phyloP scores from a whole-genome alignment of 208 protist species.

The Leishmania mexicana region DNA sequence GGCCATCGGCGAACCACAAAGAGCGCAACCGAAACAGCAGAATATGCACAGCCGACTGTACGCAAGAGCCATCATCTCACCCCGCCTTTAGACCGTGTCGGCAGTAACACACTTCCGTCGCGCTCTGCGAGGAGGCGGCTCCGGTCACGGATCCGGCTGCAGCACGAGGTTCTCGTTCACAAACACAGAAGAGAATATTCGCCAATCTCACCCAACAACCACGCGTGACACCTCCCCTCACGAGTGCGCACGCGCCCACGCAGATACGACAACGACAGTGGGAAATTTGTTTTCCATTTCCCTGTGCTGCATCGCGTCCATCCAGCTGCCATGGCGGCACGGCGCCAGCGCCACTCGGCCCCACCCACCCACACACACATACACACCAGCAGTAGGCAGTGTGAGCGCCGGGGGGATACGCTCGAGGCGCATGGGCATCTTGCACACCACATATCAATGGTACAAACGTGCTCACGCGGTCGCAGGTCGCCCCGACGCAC shows the following conservation, averaged over 20 bases:
- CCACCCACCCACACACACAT: not conserved
- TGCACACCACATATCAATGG: too few relatives aligned
- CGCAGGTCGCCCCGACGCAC: not conserved
- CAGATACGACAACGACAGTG: too few relatives aligned
- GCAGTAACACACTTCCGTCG: not conserved
- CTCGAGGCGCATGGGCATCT: too few relatives aligned
- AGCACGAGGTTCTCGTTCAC: too few relatives aligned
- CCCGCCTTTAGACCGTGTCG: not conserved
- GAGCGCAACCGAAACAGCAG: not conserved
- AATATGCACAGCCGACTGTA: not conserved
- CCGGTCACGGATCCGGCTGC: not conserved
- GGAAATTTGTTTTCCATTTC: too few relatives aligned
- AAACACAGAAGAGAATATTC: too few relatives aligned
- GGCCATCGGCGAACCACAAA: not conserved
- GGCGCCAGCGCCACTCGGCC: not conserved
- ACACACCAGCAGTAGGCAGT: not conserved
- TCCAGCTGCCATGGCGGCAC: not conserved
- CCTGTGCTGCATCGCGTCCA: too few relatives aligned
- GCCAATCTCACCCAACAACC: too few relatives aligned
- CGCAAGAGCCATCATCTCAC: not conserved
- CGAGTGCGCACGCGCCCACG: too few relatives aligned
- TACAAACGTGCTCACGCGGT: too few relatives aligned
- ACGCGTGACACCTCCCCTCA: too few relatives aligned
- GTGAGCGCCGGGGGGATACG: too few relatives aligned
- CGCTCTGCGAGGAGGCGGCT: not conserved